Conservation (phyloP, 164 flowering plant species). For the Chimonanthus salicifolius region DNA sequence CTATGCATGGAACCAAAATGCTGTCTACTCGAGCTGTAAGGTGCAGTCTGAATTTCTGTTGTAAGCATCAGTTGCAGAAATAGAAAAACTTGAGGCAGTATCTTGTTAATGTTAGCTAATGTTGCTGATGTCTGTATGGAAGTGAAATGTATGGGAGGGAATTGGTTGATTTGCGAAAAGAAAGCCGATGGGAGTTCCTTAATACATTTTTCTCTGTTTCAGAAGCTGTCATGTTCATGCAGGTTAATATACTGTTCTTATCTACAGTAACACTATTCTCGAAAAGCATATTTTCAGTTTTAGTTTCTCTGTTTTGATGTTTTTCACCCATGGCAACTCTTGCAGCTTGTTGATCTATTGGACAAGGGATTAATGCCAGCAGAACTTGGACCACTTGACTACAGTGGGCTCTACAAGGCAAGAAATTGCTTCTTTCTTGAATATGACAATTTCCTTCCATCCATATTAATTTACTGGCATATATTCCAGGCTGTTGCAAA, state of each 20-base stretch:
- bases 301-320: neutral
- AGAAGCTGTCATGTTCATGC: conserved; percentile 96
- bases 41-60: conserved; percentile 26
- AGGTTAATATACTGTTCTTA: conserved; percentile 36
- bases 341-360: conserved; percentile 91
- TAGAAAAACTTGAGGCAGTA: conserved; percentile 10
- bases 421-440: neutral
- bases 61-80: neutral
- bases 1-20: conserved; percentile 96
- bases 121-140: conserved; percentile 19
- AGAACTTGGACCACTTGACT: conserved; percentile 70
- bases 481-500: conserved; percentile 83
- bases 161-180: conserved; percentile 86
- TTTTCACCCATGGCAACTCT: neutral
- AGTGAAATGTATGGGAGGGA: conserved; percentile 98
- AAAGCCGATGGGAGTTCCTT: conserved; percentile 89
- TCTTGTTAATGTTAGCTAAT: conserved; percentile 23
- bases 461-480: conserved; percentile 12
- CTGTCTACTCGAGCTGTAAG: conserved; percentile 80
- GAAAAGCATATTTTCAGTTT: neutral
- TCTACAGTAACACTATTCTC: conserved; percentile 1
- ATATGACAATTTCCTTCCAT: conserved; percentile 2
- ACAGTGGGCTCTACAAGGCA: conserved; percentile 88
- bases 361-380: conserved; percentile 67
- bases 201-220: conserved; percentile 95